These are phyloP conservation scores for Leptomonas seymouri DNA, from an alignment of 208 protist genomes.

Conservation along the genomic window DNA sequence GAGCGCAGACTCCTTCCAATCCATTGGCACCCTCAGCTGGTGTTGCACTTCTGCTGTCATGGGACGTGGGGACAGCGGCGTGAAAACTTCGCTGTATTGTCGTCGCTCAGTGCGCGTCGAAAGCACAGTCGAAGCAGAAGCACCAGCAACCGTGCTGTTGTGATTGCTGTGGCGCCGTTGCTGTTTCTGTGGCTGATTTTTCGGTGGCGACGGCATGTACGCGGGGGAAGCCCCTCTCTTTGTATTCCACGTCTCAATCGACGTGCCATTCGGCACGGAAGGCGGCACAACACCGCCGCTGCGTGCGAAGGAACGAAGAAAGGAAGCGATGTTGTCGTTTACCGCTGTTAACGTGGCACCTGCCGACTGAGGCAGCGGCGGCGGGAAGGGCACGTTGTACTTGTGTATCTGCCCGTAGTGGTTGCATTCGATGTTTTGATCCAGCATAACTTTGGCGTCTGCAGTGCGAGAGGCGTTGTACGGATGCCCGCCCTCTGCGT, in stretches of 20 bases:
- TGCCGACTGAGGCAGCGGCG: not conserved
- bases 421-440: not conserved
- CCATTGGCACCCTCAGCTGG: not conserved
- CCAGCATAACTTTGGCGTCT: not conserved
- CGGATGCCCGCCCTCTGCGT: conserved; percentile 1
- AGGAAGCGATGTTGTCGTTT: not conserved
- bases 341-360: not conserved
- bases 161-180: not conserved
- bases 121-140: not conserved
- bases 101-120: not conserved
- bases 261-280: not conserved
- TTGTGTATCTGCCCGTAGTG: conserved; percentile 1
- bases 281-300: not conserved
- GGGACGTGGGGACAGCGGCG: conserved; percentile 4
- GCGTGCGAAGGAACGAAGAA: conserved; percentile 10
- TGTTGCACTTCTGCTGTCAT: conserved; percentile 1
- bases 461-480: conserved; percentile 10
- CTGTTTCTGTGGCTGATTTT: not conserved
- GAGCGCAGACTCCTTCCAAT: too few relatives aligned
- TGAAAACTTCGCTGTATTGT: conserved; percentile 12
- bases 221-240: not conserved
- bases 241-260: not conserved
- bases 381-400: conserved; percentile 17
- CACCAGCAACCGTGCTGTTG: not conserved
- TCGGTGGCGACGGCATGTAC: conserved; percentile 15